Base-by-base conservation (phyloP, 495 filamentous ascomycete genomes). In the Cairneyella variabilis region DNA sequence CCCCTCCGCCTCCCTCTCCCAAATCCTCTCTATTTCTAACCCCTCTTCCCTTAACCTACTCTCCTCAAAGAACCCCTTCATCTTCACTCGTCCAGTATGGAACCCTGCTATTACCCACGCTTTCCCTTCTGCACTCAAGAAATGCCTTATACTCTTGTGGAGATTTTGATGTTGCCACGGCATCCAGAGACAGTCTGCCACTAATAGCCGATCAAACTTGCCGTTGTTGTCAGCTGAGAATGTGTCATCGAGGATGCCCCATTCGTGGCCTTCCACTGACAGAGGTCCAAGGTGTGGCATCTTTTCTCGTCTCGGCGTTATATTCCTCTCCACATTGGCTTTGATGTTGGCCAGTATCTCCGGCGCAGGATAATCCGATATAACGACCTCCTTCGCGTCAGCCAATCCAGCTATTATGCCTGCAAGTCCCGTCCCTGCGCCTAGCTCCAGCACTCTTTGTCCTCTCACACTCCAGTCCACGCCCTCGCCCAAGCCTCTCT, bases 181-280 rank as follows among this genome's bases (percentile, higher is more conserved):
- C 85, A 95, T 90, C 91, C 90, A 97, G 53, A 89, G 73, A 65
- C 89, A 95, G 63, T 96, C 91, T 37, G 88, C 86, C 2, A 84
- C 86, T 27, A 95, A 72, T 21, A 96, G 82, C 45, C 84, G 79
- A 8, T 82, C 83, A 62, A 83, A 95, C 2, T 53, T 52, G 8
- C 72, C 74, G 6, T 69, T 69, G 56, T 83, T 62, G 7, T 54
- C 58, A 1, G 52, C 43, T 1, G 86, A 80, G 58, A 89, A 81
- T 0, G 66, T 36, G 44, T 83, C 78, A 3, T 59, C 56, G 3
- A 61, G 28, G n/a, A 48, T 69, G 2, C 91, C 91, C 91, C 90
- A 96, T 58, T 72, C 70, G 54, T 95, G 90, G 10, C 86, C 84
- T 28, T 77, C 65, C 34, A 90, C 64, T 40, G 25, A 37, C 12